Evolutionary conservation across 768 basidiomycete genomes (phyloP).

Genomic region (Lactarius hatsudake): DNA sequence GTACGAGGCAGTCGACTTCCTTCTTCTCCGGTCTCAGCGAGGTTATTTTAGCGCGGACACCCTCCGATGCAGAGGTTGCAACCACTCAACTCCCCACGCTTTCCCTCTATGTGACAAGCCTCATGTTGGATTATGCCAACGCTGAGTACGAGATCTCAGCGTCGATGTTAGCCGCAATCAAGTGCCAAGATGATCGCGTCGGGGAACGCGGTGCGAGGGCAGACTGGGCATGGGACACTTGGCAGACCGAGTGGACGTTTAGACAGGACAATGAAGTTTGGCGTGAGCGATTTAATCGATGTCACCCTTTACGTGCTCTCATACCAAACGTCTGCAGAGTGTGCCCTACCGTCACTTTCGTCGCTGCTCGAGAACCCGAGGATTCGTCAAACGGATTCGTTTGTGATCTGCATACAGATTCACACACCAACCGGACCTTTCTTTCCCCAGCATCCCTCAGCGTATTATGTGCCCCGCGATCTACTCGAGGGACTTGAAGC

Average conservation of each 20-base stretch:
- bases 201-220: slow-evolving; percentile 63
- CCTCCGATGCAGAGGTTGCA: slow-evolving; percentile 3
- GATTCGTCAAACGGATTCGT: slow-evolving; percentile 60
- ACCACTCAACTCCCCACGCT: slow-evolving; percentile 42
- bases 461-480: slow-evolving; percentile 62
- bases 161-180: slow-evolving; percentile 72
- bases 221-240: slow-evolving; percentile 72
- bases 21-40: not conserved
- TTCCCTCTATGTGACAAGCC: slow-evolving; percentile 63
- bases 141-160: slow-evolving; percentile 57
- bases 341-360: slow-evolving; percentile 60
- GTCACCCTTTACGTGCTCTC: not conserved
- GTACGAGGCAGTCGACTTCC: slow-evolving; percentile 35
- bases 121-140: slow-evolving; percentile 59
- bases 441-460: slow-evolving; percentile 63
- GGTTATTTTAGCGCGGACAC: slow-evolving; percentile 12
- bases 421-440: slow-evolving; percentile 54
- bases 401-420: slow-evolving; percentile 73
- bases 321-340: slow-evolving; percentile 41
- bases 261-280: slow-evolving; percentile 69
- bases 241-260: slow-evolving; percentile 71
- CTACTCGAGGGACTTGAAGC: slow-evolving; percentile 67
- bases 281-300: slow-evolving; percentile 44
- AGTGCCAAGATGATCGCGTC: slow-evolving; percentile 55
- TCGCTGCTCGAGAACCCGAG: slow-evolving; percentile 55